Evolutionary conservation across 2,329 filamentous ascomycete species (phyloP).

Genomic region (Cordyceps farinosa): DNA sequence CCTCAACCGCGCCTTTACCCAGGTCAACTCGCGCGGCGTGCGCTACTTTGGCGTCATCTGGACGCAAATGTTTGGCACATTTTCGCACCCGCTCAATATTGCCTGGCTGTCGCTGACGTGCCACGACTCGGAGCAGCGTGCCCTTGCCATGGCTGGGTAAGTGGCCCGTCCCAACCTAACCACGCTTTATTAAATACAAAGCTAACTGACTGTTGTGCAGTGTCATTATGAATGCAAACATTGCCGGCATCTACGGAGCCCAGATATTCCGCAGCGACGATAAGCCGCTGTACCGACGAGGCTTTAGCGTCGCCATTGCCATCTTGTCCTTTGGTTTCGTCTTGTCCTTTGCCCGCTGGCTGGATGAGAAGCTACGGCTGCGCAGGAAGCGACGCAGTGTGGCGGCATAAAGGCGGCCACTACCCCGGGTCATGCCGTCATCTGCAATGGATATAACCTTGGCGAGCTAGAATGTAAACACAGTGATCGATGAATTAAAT

Average conservation of each 20-base stretch:
- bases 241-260: conserved; percentile 57
- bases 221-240: conserved; percentile 60
- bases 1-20: conserved; percentile 51
- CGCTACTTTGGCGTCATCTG: conserved; percentile 54
- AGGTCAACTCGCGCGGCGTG: conserved; percentile 38
- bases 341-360: conserved; percentile 39
- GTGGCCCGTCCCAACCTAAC: conserved; percentile 9
- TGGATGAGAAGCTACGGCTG: conserved; percentile 36
- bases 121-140: conserved; percentile 53
- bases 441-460: neutral
- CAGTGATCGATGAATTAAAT: neutral
- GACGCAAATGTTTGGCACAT: conserved; percentile 53
- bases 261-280: conserved; percentile 57
- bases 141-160: conserved; percentile 57
- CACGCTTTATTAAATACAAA: no score
- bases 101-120: conserved; percentile 57
- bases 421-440: neutral
- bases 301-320: conserved; percentile 44
- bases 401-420: neutral
- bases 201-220: conserved; percentile 24
- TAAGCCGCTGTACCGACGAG: conserved; percentile 47
- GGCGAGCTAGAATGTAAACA: neutral
- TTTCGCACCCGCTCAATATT: conserved; percentile 56
- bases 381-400: conserved; percentile 7
- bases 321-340: conserved; percentile 41